Base-by-base conservation (phyloP, 2,329 filamentous ascomycete genomes). In the Beauveria bassiana region DNA sequence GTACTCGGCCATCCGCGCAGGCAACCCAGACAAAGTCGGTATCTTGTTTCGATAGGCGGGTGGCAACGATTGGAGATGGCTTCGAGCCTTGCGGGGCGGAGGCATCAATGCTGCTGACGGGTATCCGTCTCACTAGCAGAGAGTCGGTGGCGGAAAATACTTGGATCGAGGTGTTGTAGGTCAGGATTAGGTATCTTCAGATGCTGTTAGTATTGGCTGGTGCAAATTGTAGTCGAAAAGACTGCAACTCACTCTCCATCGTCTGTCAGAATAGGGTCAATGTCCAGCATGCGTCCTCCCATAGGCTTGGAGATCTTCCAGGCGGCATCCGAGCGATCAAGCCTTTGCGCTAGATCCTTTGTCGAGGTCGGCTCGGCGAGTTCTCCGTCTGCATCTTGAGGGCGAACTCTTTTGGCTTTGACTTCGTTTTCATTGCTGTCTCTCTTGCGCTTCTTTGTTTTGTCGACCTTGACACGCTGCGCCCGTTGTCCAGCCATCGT, bases 141-240 rank as follows among this genome's bases (percentile, higher is more conserved):
- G 95, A 98, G 60, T 91, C 92, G 65, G 84, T 79, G 34, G 90
- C 85, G 1, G 90, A 89, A 74, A 95, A 96, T 28, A 96, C 82
- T 71, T 92, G 89, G 59, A 97, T 79, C 10, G 88, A 87, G 31
- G 84, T 87, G 63, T 86, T 83, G 69, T 91, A 90, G 38, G 88
- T 84, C 61, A 96, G 73, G 62, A 97, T 86, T 45, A 97, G 72
- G 73, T 88, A 82, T 70, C 90, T 91, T 34, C 4, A 52, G n/a
- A 24, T n/a, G 9, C 5, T 49, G 43, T 59, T 14, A 61, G 59
- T 49, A 42, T 31, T 28, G 42, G 31, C 12, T 42, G 68, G 55
- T 57, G 24, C 16, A 52, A 8, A 18, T 60, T 52, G 12, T 45
- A 22, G 20, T 9, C 10, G 26, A 10, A 16, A 28, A 47, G 22